Base-by-base conservation (phyloP, 1,284 basidiomycete genomes). In the Tylopilus sp. region DNA sequence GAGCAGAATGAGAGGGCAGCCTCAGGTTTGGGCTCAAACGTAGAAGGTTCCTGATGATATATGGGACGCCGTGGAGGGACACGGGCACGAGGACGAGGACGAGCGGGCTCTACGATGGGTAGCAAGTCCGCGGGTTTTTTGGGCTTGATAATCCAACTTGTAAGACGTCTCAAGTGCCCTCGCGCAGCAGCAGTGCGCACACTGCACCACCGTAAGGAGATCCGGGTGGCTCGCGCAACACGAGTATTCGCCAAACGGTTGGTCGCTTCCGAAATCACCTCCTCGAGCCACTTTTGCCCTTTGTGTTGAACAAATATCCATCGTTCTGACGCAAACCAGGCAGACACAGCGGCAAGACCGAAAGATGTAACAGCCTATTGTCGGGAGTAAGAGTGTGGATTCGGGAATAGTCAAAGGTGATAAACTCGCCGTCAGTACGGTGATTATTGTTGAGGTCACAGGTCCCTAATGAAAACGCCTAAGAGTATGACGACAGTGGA, bases 301-400 rank as follows among this genome's bases (percentile, higher is more conserved):
- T 81, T 79, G 63, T 90, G 85, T 7, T 80, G 78, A 28, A 77
- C 74, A 65, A 85, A 90, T 49, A 84, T 80, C 80, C 81, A 87
- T 22, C 86, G 80, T 67, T 90, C 88, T 7, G 83, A 86, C 7
- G 82, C 81, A 65, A 91, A 89, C 88, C 88, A 90, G 2, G 81
- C 74, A 3, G 87, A 88, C 10, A 90, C 87, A 9, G 86, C 87
- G 19, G 78, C 74, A 19, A 90, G 79, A 46, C 88, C 88, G 59
- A 89, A 85, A 22, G 85, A 86, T 24, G 87, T 89, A 61, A 86
- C 69, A 51, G 58, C 68, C 67, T 69, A 42, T 36, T 43, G 44
- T 43, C 3, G 25, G 2, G 19, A 42, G 33, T 68, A 45, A 66
- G 63, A 25, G 33, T 33, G 17, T 22, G 13, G 13, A 37, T 26